Base-by-base conservation (phyloP, 2,329 filamentous ascomycete species). In the Aureobasidium uvarum region DNA sequence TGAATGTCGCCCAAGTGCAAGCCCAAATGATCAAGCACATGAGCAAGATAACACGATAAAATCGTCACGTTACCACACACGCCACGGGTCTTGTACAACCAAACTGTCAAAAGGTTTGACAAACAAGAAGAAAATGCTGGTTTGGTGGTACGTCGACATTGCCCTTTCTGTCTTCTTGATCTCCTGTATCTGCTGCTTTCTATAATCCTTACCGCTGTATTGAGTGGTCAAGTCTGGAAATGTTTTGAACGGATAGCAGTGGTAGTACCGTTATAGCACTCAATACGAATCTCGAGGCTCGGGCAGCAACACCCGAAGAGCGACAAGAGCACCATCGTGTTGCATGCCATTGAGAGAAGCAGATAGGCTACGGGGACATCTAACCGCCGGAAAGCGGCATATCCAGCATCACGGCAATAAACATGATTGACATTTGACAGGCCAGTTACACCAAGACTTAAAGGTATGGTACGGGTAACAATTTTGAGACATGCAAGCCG, bases 361-460 rank as follows among this genome's bases (percentile, higher is more conserved):
- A 39, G 46, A 62, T 39, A 41, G 46, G 46, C 16, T 10, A 8
- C 45, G 59, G 59, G 36, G 33, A 20, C 18, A 3, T 25, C 14
- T 3, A 20, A n/a, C 45, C 59, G 46, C 20, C 59, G 59, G 59
- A 23, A 20, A 52, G 46, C 59, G 7, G 41, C 59, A 62, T 52
- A 43, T 3, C 13, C 2, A n/a, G 46, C 46, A 43, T 50, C 23
- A 52, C 59, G 59, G 59, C 59, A 31, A 25, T 28, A 4, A n/a
- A 33, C 46, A 52, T 62, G 36, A 11, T 25, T 62, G 45, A 62
- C 59, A 62, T 0, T 62, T 62, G 59, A 52, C 59, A 62, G 59
- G 33, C 23, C 20, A 6, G 59, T 51, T 5, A 11, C 36, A 62
- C 59, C 23, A 10, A 23, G 4, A 33, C 10, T n/a, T 14, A 23